These are phyloP conservation scores for Davidsoniella neocaledoniae DNA, from an alignment of 2,329 filamentous ascomycete species.

Conservation along the genomic window DNA sequence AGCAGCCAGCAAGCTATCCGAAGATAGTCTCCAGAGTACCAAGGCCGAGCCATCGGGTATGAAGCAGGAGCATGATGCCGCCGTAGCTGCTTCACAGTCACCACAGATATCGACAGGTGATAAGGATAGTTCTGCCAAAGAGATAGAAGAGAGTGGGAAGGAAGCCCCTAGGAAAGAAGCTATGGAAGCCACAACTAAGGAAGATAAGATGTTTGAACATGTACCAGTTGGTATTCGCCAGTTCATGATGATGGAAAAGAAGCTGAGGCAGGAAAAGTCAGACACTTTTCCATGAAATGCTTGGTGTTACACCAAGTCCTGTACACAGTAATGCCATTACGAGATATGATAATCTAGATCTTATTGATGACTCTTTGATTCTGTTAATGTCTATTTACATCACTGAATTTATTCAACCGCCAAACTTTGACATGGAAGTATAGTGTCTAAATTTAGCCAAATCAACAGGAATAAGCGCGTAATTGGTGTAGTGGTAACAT, in stretches of 20 bases:
- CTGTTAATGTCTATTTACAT: too few species aligned
- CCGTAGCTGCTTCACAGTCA: conserved; percentile 20
- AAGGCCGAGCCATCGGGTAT: neutral
- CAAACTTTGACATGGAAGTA: too few species aligned
- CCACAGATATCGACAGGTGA: conserved; percentile 4
- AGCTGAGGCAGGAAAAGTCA: conserved; percentile 57
- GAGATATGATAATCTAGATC: neutral
- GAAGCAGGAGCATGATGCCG: conserved; percentile 18
- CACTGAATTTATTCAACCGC: too few species aligned
- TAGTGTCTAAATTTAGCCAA: too few species aligned
- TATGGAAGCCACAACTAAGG: conserved; percentile 20
- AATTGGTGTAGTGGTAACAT: conserved; percentile 12
- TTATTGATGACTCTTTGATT: too few species aligned
- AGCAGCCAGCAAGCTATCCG: conserved; percentile 38
- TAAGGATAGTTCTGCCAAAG: too few species aligned
- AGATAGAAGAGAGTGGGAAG: too few species aligned
- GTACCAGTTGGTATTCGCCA: conserved; percentile 87
- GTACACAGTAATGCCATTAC: neutral
- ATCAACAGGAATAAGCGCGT: neutral
- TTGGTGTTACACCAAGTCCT: neutral
- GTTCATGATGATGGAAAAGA: conserved; percentile 96
- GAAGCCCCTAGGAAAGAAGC: too few species aligned
- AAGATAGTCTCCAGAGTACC: neutral
- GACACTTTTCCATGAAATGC: conserved; percentile 30
- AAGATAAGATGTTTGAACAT: conserved; percentile 55